Percentiles rank a stretch among this genome's conserved stretches.
Conservation (phyloP, 176 grass and related monocot species). For the Triticum dicoccoides region DNA sequence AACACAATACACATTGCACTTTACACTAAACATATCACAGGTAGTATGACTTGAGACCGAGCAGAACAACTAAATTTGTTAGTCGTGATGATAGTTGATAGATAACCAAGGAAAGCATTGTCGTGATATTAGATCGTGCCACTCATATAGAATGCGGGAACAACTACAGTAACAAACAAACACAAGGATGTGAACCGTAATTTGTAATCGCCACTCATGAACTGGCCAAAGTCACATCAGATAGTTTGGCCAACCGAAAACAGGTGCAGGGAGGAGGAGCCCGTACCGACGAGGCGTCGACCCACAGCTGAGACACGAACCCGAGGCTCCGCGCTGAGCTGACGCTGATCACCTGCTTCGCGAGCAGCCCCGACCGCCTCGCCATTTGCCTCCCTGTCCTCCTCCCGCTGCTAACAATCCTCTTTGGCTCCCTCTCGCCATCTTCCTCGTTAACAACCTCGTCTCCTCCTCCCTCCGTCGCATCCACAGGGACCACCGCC, state of each 20-base stretch:
- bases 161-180: not conserved
- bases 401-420: constrained; percentile 26
- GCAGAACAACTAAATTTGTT: not conserved
- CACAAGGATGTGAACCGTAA: not conserved
- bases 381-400: constrained; percentile 53
- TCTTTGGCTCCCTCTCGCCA: constrained; percentile 23
- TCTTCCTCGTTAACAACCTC: constrained; percentile 2
- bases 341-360: constrained; percentile 93
- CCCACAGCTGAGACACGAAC: constrained; percentile 94
- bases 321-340: constrained; percentile 77
- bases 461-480: constrained; percentile 13
- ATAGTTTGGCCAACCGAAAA: not conserved
- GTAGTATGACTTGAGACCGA: not conserved
- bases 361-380: constrained; percentile 69
- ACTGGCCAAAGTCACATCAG: not conserved
- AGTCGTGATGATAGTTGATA: not conserved
- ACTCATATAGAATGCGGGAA: not conserved
- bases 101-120: not conserved
- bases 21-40: not conserved
- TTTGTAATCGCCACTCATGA: not conserved
- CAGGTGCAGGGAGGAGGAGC: not conserved
- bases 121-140: not conserved
- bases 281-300: constrained; percentile 59
- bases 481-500: not conserved
- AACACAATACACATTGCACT: not conserved